Evolutionary conservation across 2,329 filamentous ascomycete genomes (phyloP).

Genomic region (Botrytis porri): DNA sequence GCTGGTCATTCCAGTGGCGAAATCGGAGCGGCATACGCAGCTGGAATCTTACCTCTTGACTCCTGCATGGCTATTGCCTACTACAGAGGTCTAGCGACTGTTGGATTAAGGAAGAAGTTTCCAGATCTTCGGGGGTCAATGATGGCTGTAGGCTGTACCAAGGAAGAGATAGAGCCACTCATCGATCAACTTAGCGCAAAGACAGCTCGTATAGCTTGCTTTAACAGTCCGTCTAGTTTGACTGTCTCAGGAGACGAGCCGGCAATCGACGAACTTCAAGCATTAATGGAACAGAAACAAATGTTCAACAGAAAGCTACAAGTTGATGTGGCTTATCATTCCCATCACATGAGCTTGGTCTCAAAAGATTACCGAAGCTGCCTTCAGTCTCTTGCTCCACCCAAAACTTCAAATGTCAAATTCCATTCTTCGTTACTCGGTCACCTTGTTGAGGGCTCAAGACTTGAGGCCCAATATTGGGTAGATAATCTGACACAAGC

Average conservation of each 20-base stretch:
- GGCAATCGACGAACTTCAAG: slow-evolving; percentile 25
- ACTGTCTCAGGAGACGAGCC: slow-evolving; percentile 30
- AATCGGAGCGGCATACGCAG: slow-evolving; percentile 36
- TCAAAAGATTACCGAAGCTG: slow-evolving; percentile 15
- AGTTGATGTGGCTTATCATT: slow-evolving; percentile 20
- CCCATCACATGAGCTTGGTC: slow-evolving; percentile 19
- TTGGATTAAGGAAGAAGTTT: slow-evolving; percentile 37
- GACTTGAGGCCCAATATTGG: slow-evolving; percentile 45
- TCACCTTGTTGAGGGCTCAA: slow-evolving; percentile 16
- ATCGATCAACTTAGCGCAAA: slow-evolving; percentile 16
- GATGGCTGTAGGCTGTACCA: slow-evolving; percentile 45
- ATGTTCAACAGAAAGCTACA: slow-evolving; percentile 29
- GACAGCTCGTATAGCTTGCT: slow-evolving; percentile 34
- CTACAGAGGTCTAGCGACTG: slow-evolving; percentile 32
- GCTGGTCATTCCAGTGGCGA: slow-evolving; percentile 37
- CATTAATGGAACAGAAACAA: slow-evolving; percentile 26
- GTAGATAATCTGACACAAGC: slow-evolving; percentile 44
- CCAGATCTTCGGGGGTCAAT: slow-evolving; percentile 44
- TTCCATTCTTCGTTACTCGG: slow-evolving; percentile 47
- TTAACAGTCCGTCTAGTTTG: slow-evolving; percentile 30
- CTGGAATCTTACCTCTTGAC: slow-evolving; percentile 27
- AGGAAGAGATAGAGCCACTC: slow-evolving; percentile 27
- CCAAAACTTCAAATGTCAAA: slow-evolving; percentile 17
- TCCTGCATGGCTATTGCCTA: slow-evolving; percentile 34
- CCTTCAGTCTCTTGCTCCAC: slow-evolving; percentile 11